phyloP scores from a whole-genome alignment of 2,329 filamentous ascomycete species.

The Talaromyces albobiverticillius region DNA sequence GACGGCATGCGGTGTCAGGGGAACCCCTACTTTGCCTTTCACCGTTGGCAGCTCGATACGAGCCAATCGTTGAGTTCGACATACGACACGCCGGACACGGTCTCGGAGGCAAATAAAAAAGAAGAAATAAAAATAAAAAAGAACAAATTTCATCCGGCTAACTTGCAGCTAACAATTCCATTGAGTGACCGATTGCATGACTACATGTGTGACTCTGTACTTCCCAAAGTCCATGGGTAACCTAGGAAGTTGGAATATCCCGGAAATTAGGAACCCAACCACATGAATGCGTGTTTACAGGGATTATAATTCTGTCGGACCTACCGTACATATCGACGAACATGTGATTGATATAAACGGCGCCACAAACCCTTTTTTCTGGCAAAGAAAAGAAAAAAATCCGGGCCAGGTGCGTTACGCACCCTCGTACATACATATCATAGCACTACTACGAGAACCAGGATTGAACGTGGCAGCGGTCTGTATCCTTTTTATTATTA shows the following conservation, averaged over 20 bases:
- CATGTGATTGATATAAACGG: neutral
- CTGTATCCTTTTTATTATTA: neutral
- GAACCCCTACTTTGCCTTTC: neutral
- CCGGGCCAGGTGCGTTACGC: neutral
- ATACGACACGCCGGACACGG: neutral
- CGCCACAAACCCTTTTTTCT: conserved; percentile 9
- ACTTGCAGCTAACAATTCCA: neutral
- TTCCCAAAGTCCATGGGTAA: neutral
- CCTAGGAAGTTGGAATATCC: no score
- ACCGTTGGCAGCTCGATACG: conserved; percentile 1
- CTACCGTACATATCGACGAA: neutral
- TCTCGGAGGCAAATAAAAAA: neutral
- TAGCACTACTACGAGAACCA: neutral
- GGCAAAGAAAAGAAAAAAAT: neutral
- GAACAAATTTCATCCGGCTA: neutral
- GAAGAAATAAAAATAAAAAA: neutral
- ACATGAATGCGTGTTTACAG: conserved; percentile 6
- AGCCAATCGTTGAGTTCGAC: neutral
- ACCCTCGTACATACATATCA: conserved; percentile 1
- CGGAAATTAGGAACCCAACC: conserved; percentile 11
- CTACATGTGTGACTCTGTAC: neutral
- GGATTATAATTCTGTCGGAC: neutral
- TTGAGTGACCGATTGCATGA: neutral
- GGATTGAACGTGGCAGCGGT: neutral
- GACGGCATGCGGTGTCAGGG: neutral